Conservation (phyloP, 768 basidiomycete genomes). For the Pleurotus pulmonarius region DNA sequence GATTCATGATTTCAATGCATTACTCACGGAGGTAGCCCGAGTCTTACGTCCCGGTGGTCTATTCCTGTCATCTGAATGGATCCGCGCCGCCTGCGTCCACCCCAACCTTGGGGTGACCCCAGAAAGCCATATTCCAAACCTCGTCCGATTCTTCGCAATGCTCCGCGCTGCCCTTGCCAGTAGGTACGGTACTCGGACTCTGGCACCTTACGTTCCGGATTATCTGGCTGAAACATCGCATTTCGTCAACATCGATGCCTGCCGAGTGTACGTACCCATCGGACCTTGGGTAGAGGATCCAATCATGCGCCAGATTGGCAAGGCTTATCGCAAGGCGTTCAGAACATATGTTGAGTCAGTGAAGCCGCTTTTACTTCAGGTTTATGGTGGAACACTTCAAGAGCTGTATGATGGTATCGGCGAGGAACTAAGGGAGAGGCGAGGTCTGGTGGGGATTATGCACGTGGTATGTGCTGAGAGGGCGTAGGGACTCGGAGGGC, state of each 20-base stretch:
- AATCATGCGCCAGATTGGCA: conserved; percentile 34
- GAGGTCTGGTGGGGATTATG: conserved; percentile 46
- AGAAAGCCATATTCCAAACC: conserved; percentile 35
- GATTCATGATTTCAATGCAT: conserved; percentile 49
- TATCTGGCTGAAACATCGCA: conserved; percentile 30
- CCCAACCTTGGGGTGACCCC: conserved; percentile 22
- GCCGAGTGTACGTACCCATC: conserved; percentile 43
- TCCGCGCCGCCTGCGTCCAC: conserved; percentile 35
- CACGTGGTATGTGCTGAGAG: conserved; percentile 43
- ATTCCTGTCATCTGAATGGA: conserved; percentile 65
- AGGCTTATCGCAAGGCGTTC: conserved; percentile 33
- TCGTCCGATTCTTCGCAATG: conserved; percentile 31
- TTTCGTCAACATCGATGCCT: conserved; percentile 38
- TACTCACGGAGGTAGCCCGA: conserved; percentile 58
- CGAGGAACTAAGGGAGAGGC: conserved; percentile 42
- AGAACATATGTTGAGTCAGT: conserved; percentile 44
- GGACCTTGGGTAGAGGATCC: conserved; percentile 48
- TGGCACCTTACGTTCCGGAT: conserved; percentile 32
- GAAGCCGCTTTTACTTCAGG: conserved; percentile 41
- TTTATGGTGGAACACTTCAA: conserved; percentile 25
- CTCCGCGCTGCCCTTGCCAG: conserved; percentile 30
- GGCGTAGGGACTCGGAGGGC: conserved; percentile 2
- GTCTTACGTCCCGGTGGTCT: conserved; percentile 70
- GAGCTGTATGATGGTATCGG: conserved; percentile 34
- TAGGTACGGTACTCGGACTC: conserved; percentile 31